Evolutionary conservation across 164 flowering plant species (phyloP), one percentile per base, ranked within the genome.

Genomic region (Vitis rotundifolia): DNA sequence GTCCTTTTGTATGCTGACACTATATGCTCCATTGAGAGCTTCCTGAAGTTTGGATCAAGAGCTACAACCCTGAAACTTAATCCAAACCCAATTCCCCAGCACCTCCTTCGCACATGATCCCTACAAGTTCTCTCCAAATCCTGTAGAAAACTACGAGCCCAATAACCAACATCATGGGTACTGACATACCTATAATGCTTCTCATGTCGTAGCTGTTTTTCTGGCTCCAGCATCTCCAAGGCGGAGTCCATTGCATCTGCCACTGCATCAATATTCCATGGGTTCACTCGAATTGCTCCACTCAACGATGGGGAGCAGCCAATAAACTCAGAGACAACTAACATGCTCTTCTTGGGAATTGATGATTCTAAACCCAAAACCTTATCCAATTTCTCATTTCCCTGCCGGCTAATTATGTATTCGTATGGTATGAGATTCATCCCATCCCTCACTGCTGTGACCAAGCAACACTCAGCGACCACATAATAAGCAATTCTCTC

Each of bases 281-380:
- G 95, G 56, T 90, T 90, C 29, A 90, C 95, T 44, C 95, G 71
- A 52, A 87, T 87, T 6, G 95, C 95, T 26, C 95, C 95, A 70
- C 95, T 90, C 53, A 90, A 69, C 49, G 94, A 90, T 12, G 94
- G 94, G 5, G 94, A 90, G 63, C 94, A 90, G 12, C 94, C 92
- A 56, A 90, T 87, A 62, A 90, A 90, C 77, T 90, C 92, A 2
- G 95, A 90, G 0, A 90, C 89, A 49, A 90, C 89, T 49, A 90
- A 55, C 90, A 88, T 83, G 75, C 95, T 90, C 76, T 82, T 90
- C 81, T 88, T 88, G 1, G 82, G 83, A 5, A 79, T 53, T 3
- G 80, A 71, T 14, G 75, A 61, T 11, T 68, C 74, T 74, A 74
- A 72, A 7, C 87, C 80, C 75, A 87, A 75, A 6, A 82, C 79